Evolutionary conservation across 352 stramenopile species (phyloP).

Genomic region (Phytopythium vexans): DNA sequence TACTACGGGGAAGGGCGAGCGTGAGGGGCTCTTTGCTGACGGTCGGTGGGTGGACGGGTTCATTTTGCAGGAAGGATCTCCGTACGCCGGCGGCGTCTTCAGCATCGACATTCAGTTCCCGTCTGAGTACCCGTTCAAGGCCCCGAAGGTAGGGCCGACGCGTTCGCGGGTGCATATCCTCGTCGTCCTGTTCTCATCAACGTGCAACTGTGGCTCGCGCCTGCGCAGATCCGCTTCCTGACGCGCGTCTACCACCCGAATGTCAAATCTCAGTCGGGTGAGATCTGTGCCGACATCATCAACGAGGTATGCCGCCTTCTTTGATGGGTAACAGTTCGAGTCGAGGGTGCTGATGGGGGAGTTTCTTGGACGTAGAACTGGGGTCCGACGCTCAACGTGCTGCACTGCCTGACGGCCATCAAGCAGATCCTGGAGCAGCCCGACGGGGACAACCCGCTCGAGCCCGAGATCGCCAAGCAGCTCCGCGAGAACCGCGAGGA

Average conservation of each 20-base stretch:
- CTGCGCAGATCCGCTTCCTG: conserved; percentile 85
- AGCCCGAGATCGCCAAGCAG: conserved; percentile 94
- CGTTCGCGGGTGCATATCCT: background rate
- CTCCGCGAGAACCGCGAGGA: conserved; percentile 90
- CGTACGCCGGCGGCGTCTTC: conserved; percentile 90
- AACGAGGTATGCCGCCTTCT: conserved; percentile 53
- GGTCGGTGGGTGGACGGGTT: conserved; percentile 1
- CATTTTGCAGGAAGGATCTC: conserved; percentile 62
- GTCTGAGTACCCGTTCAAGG: conserved; percentile 96
- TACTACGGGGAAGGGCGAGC: background rate
- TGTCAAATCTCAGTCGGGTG: conserved; percentile 93
- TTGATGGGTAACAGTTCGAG: background rate
- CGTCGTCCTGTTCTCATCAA: background rate
- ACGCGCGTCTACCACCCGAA: conserved; percentile 97
- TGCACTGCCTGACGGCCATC: conserved; percentile 89
- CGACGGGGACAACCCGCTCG: conserved; percentile 95
- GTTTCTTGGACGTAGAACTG: conserved; percentile 73
- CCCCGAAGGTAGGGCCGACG: conserved; percentile 57
- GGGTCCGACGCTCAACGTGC: conserved; percentile 94
- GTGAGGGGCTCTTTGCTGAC: conserved; percentile 1
- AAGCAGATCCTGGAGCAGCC: conserved; percentile 95
- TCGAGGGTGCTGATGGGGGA: background rate
- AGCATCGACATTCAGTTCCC: conserved; percentile 95
- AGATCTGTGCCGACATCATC: conserved; percentile 96
- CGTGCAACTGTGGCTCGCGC: background rate